These are phyloP conservation scores for Oenanthe sinensis DNA, from an alignment of 129 eudicot species.

Conservation along the genomic window DNA sequence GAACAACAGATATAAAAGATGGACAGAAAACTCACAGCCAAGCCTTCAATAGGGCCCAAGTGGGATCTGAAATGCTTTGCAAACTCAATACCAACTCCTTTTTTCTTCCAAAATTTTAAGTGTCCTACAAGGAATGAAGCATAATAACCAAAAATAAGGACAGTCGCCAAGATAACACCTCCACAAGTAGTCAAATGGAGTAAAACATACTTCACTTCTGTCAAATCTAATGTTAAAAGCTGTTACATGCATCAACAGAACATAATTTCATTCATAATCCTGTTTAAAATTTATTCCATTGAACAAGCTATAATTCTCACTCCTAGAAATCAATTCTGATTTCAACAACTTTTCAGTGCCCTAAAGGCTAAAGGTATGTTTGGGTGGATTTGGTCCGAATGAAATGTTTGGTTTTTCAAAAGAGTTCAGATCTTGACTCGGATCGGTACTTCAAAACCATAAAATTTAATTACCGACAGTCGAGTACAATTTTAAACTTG, in stretches of 20 bases:
- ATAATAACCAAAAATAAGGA: background rate
- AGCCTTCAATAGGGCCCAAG: constrained; percentile 92
- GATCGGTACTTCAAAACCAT: background rate
- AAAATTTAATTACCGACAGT: background rate
- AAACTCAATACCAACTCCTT: constrained; percentile 76
- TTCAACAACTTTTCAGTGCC: background rate
- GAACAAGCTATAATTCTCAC: background rate
- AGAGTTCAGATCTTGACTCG: background rate
- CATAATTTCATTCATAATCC: background rate
- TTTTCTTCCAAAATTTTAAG: constrained; percentile 97
- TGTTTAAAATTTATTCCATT: background rate
- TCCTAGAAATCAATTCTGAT: background rate
- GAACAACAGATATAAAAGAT: background rate
- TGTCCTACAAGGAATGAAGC: constrained; percentile 47
- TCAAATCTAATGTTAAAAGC: background rate
- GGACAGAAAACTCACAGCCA: constrained; percentile 54
- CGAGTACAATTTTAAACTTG: background rate
- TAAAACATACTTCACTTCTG: background rate
- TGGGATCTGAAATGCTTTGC: constrained; percentile 96
- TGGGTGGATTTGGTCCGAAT: background rate
- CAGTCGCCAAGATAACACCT: background rate
- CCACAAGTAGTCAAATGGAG: background rate
- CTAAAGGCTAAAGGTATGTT: background rate
- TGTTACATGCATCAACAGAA: background rate
- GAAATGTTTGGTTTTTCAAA: background rate